Percentiles rank a stretch among this genome's conserved stretches.
phyloP scores from a whole-genome alignment of 2,329 filamentous ascomycete genomes.

The Sporothrix inflata region DNA sequence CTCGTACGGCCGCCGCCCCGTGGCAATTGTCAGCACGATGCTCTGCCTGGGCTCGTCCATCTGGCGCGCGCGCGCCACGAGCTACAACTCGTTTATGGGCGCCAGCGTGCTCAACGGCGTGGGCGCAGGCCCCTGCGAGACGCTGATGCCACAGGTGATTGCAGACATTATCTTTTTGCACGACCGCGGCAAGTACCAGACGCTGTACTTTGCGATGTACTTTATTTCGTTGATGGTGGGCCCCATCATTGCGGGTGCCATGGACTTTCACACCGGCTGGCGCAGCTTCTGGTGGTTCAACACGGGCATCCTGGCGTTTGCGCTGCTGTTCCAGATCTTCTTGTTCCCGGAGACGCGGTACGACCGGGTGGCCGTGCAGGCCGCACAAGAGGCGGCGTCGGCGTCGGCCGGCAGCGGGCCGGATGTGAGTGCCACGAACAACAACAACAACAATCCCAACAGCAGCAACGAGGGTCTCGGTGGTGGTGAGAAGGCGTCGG shows the following conservation, averaged over 20 bases:
- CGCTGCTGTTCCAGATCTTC: constrained; percentile 57
- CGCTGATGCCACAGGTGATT: constrained; percentile 64
- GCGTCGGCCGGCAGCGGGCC: constrained; percentile 22
- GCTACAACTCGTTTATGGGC: constrained; percentile 66
- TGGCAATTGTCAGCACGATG: constrained; percentile 49
- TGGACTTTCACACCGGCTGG: constrained; percentile 63
- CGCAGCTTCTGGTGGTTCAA: constrained; percentile 70
- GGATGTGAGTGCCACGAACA: background rate
- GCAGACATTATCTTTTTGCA: constrained; percentile 68
- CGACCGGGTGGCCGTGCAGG: constrained; percentile 44
- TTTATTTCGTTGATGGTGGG: constrained; percentile 62
- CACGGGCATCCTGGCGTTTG: constrained; percentile 55
- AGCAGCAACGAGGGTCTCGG: constrained; percentile 9
- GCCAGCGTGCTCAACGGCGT: constrained; percentile 65
- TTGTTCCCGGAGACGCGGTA: constrained; percentile 67
- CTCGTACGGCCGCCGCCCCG: constrained; percentile 52
- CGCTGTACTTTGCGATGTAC: constrained; percentile 62
- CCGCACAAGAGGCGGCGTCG: constrained; percentile 33
- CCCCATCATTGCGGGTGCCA: constrained; percentile 52
- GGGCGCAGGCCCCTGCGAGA: constrained; percentile 65
- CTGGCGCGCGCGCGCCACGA: constrained; percentile 59
- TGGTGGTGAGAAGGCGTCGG: background rate
- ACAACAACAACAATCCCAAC: background rate
- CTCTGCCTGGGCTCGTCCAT: constrained; percentile 51
- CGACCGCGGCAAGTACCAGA: constrained; percentile 60